Evolutionary conservation across 163 green algal species (phyloP), one percentile per base, ranked within the genome.

Genomic region (Scenedesmus sp.): DNA sequence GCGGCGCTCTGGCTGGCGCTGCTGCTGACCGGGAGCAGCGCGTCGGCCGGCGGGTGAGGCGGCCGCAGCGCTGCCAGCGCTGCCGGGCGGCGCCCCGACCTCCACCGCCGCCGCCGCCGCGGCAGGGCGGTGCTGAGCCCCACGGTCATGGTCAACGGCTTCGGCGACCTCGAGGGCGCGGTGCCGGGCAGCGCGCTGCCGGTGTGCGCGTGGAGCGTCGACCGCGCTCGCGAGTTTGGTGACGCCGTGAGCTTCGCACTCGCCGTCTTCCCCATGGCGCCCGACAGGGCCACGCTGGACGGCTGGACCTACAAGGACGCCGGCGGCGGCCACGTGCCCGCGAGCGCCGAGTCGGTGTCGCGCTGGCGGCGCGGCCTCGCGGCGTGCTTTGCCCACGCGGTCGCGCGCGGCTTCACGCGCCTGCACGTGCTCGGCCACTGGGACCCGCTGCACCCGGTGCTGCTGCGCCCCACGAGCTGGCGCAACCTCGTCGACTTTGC

Each of bases 71-170:
- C n/a, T n/a, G n/a, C n/a, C n/a, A n/a, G n/a, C n/a, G n/a, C n/a
- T n/a, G n/a, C n/a, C n/a, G n/a, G n/a, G n/a, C n/a, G n/a, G n/a
- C n/a, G n/a, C n/a, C n/a, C n/a, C n/a, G 47, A 14, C 47, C 47
- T 17, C 34, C 62, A 51, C 62, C 5, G 34, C 62, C 20, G 36
- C 34, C 33, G 34, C 11, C 53, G 34, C 28, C 34, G 64, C 33
- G 56, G 63, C 6, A 31, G 33, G 14, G 14, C 28, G 14, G 33
- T 73, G 60, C 72, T 80, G 1, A 33, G 24, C 34, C 42, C 72
- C 11, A 80, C 72, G n/a, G 72, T 80, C 28, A 80, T 80, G 72
- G 34, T 80, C 36, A 80, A 80, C 28, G 72, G 72, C 29, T 80
- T 80, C 18, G n/a, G n/a, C 9, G 72, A 80, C 29, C 51, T 80